These are phyloP conservation scores for Yamadazyma membranifaciens DNA, from an alignment of 1,139 yeast genomes.

Conservation along the genomic window DNA sequence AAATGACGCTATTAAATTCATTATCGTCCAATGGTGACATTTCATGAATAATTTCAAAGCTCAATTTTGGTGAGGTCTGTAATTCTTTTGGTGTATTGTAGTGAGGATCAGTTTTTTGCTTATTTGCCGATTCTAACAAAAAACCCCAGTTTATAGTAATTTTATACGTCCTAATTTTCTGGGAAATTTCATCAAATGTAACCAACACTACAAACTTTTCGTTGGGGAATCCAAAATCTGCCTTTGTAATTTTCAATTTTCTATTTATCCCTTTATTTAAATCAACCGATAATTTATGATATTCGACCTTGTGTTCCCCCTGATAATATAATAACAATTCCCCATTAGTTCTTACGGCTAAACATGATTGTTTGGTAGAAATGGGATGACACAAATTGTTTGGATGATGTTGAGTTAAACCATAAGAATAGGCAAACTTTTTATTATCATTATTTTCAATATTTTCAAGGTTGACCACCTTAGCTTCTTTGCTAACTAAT, in stretches of 20 bases:
- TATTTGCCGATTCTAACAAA: conserved; percentile 45
- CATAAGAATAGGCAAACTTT: conserved; percentile 43
- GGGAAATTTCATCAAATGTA: conserved; percentile 42
- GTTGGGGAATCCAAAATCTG: conserved; percentile 59
- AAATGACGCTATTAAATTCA: conserved; percentile 16
- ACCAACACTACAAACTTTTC: conserved; percentile 44
- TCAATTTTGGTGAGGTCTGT: conserved; percentile 27
- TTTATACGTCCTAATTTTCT: conserved; percentile 45
- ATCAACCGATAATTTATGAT: conserved; percentile 32
- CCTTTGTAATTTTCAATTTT: conserved; percentile 36
- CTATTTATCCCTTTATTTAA: conserved; percentile 17
- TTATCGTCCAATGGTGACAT: conserved; percentile 26
- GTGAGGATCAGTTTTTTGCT: conserved; percentile 50
- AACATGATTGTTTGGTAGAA: conserved; percentile 67
- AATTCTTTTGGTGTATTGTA: conserved; percentile 48
- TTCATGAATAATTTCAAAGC: conserved; percentile 24
- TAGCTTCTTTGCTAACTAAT: conserved; percentile 53
- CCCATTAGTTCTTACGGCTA: conserved; percentile 66
- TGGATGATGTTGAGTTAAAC: conserved; percentile 57
- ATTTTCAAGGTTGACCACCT: conserved; percentile 16
- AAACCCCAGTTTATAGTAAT: conserved; percentile 64
- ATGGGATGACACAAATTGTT: conserved; percentile 70
- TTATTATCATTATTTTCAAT: conserved; percentile 7
- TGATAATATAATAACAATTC: conserved; percentile 57
- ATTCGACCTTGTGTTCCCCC: conserved; percentile 61